Evolutionary conservation across 2,329 filamentous ascomycete species (phyloP).

Genomic region (Apiospora hydei): DNA sequence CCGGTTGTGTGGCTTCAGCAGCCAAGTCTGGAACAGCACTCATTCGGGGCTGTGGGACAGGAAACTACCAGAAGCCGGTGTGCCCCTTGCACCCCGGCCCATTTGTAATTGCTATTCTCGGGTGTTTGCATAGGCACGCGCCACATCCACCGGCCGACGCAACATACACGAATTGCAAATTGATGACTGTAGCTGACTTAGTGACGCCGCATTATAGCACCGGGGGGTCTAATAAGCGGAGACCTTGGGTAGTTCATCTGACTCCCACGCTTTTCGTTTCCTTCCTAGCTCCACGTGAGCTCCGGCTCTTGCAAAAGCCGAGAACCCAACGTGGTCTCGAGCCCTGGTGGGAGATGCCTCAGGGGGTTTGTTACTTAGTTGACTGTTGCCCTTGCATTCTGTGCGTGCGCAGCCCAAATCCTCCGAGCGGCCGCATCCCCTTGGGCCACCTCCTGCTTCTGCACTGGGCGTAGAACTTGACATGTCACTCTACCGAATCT

Average conservation of each 20-base stretch:
- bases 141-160: conserved; percentile 1
- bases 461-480: conserved; percentile 4
- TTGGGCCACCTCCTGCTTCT: not conserved
- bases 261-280: not conserved
- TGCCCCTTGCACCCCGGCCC: not conserved
- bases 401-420: not conserved
- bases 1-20: not conserved
- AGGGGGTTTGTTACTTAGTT: no score
- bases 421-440: not conserved
- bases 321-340: not conserved
- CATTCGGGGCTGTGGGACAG: not conserved
- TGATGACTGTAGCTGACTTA: not conserved
- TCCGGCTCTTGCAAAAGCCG: not conserved
- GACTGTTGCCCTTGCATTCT: not conserved
- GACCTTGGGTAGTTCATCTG: not conserved
- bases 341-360: not conserved
- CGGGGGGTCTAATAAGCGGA: not conserved
- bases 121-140: conserved; percentile 9
- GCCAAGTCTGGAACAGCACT: not conserved
- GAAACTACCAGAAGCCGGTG: not conserved
- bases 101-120: not conserved
- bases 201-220: not conserved
- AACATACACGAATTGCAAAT: not conserved
- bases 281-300: no score
- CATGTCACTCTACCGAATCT: conserved; percentile 6